Evolutionary conservation across 768 basidiomycete species (phyloP).

Genomic region (Xerocomellus intermedius): DNA sequence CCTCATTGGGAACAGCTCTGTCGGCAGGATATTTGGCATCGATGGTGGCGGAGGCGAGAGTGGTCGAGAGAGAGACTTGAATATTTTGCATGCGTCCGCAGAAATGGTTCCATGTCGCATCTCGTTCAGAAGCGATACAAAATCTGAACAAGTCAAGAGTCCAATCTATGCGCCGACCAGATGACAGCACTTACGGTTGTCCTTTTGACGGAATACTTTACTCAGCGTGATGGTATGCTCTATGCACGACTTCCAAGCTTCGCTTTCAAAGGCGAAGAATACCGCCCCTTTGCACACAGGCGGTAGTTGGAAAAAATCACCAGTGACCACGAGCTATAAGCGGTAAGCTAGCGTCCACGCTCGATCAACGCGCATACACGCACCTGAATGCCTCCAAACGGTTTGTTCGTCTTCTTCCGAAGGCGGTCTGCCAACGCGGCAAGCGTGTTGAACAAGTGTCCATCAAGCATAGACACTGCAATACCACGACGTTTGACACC

Average conservation of each 20-base stretch:
- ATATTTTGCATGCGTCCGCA: conserved; percentile 42
- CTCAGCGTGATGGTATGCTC: conserved; percentile 61
- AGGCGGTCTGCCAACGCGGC: conserved; percentile 49
- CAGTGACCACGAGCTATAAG: conserved; percentile 48
- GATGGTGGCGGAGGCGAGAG: conserved; percentile 23
- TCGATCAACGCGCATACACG: not conserved
- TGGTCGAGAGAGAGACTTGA: conserved; percentile 43
- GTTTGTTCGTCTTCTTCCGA: conserved; percentile 46
- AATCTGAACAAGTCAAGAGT: conserved; percentile 39
- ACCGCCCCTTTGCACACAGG: conserved; percentile 47
- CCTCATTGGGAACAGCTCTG: conserved; percentile 63
- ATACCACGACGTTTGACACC: not conserved
- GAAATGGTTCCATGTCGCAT: conserved; percentile 63
- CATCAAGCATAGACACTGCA: conserved; percentile 72
- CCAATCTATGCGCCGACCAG: not conserved
- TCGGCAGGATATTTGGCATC: conserved; percentile 41
- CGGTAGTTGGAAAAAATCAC: conserved; percentile 61
- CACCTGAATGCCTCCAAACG: conserved; percentile 70
- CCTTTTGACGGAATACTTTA: conserved; percentile 76
- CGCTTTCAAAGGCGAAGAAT: conserved; percentile 67
- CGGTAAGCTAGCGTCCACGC: not conserved
- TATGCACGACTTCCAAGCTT: conserved; percentile 42
- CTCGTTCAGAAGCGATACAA: conserved; percentile 74
- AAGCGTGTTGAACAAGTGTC: conserved; percentile 57
- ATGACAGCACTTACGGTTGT: conserved; percentile 46